Base-by-base conservation (phyloP, 148 eudicot species). In the Chenopodium formosanum region DNA sequence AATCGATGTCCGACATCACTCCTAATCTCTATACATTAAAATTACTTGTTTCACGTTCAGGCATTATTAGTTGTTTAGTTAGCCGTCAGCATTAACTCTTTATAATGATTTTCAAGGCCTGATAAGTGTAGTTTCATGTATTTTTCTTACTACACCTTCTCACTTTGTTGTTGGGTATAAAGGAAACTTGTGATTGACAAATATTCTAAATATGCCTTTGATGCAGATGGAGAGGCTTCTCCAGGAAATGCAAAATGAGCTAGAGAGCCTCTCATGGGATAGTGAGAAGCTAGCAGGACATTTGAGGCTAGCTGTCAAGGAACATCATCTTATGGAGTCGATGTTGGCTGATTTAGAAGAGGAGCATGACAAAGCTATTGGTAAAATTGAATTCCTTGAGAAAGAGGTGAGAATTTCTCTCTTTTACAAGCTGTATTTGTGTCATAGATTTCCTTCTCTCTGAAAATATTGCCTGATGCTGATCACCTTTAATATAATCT, bases 331-430 rank as follows among this genome's bases (percentile, higher is more conserved):
- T 85, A 77, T 91, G 88, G 91, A 93, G 78, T 82, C 84, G 16
- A 86, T 93, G 88, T 82, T 93, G 78, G 82, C 85, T 74, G 96
- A 95, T 83, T 76, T 93, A 81, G 98, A 93, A 87, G 92, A 90
- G 25, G 94, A 95, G 80, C 97, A 95, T 70, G 96, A 92, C 46
- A 86, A 88, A 79, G 93, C 98, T 66, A 90, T 93, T 76, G 69
- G 63, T 50, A 92, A 90, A 87, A 89, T 95, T 40, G 90, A 95
- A 84, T 84, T 78, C 44, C 86, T 95, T 72, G 92, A 93, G 87
- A 80, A 78, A 40, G 86, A 93, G 94, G 98, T 95, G 62, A 83
- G 79, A n/a, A 14, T 76, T 53, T 78, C 22, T 47, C 37, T 25
- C 19, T 71, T 79, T 62, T 71, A 20, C 40, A 70, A 62, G 66